Evolutionary conservation across 108 stramenopile species (phyloP).

Genomic region (Tribonema minus): DNA sequence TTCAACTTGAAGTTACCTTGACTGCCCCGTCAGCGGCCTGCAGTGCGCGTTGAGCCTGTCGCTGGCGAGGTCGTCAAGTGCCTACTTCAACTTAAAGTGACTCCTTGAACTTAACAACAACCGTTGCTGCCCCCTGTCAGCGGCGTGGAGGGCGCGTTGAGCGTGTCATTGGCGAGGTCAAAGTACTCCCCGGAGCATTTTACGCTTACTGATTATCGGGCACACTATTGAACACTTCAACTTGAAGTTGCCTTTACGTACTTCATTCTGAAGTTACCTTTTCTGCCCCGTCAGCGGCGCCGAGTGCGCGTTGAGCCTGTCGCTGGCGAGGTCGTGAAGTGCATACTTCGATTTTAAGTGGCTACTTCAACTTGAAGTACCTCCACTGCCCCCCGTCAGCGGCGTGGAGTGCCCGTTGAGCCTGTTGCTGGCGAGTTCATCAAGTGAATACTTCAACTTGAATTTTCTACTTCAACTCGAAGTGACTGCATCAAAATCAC

Average conservation of each 20-base stretch:
- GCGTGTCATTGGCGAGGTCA: constrained; percentile 16
- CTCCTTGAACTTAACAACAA: constrained; percentile 10
- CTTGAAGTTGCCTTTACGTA: no score
- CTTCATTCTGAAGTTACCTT: no score
- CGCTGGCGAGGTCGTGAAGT: constrained; percentile 22
- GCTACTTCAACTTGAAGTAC: constrained; percentile 14
- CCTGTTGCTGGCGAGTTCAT: constrained; percentile 15
- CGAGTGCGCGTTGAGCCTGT: constrained; percentile 12
- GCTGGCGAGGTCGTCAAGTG: constrained; percentile 19
- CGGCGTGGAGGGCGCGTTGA: constrained; percentile 3
- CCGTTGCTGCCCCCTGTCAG: constrained; percentile 23
- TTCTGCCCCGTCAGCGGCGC: constrained; percentile 18
- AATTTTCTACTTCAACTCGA: constrained; percentile 6
- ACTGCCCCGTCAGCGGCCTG: constrained; percentile 16
- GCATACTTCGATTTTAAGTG: no score
- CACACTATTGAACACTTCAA: no score
- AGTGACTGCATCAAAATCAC: no score
- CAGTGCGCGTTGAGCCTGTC: constrained; percentile 14
- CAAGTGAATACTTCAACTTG: no score
- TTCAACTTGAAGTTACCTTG: no score
- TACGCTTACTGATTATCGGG: no score
- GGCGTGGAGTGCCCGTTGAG: constrained; percentile 15
- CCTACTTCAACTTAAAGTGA: no score
- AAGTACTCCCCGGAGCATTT: no score
- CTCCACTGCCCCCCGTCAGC: neutral